These are phyloP conservation scores for Vitis cinerea DNA, from an alignment of 164 flowering plant genomes.

Conservation along the genomic window DNA sequence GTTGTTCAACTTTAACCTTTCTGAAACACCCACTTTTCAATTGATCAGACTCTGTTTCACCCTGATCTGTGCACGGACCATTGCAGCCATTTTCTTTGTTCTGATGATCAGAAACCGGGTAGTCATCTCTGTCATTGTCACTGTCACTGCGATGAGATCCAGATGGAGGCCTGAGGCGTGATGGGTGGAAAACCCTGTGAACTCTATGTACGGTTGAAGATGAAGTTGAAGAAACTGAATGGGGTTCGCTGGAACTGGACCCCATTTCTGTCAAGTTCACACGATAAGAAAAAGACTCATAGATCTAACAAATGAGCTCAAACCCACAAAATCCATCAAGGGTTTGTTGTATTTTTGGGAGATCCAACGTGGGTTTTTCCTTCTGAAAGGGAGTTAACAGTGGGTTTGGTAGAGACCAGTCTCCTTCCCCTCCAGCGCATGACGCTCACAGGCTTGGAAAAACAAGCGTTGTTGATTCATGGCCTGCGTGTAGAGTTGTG, in stretches of 20 bases:
- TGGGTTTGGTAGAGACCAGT: slow-evolving; percentile 53
- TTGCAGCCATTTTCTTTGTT: slow-evolving; percentile 30
- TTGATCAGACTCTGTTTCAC: slow-evolving; percentile 25
- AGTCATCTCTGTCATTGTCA: slow-evolving; percentile 32
- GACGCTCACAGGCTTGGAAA: slow-evolving; percentile 8
- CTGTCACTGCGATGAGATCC: slow-evolving; percentile 26
- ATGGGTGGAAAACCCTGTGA: slow-evolving; percentile 40
- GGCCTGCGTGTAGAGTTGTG: too few relatives aligned
- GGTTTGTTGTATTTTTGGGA: too few relatives aligned
- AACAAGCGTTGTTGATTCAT: too few relatives aligned
- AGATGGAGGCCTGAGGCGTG: slow-evolving; percentile 51
- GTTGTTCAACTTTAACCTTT: slow-evolving; percentile 32
- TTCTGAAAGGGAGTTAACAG: too few relatives aligned
- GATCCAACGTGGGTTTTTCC: too few relatives aligned
- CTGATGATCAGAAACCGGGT: slow-evolving; percentile 22
- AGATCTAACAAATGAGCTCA: too few relatives aligned
- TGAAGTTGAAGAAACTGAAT: slow-evolving; percentile 7
- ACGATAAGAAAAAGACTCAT: too few relatives aligned
- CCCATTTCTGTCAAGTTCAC: slow-evolving; percentile 22
- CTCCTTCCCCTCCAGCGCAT: slow-evolving; percentile 97
- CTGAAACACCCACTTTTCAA: slow-evolving; percentile 30
- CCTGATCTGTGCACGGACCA: slow-evolving; percentile 24
- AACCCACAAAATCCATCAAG: too few relatives aligned
- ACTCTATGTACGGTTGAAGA: slow-evolving; percentile 4
- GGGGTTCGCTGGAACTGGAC: slow-evolving; percentile 36